phyloP scores from a whole-genome alignment of 345 rosid species.

The Conringia planisiliqua region DNA sequence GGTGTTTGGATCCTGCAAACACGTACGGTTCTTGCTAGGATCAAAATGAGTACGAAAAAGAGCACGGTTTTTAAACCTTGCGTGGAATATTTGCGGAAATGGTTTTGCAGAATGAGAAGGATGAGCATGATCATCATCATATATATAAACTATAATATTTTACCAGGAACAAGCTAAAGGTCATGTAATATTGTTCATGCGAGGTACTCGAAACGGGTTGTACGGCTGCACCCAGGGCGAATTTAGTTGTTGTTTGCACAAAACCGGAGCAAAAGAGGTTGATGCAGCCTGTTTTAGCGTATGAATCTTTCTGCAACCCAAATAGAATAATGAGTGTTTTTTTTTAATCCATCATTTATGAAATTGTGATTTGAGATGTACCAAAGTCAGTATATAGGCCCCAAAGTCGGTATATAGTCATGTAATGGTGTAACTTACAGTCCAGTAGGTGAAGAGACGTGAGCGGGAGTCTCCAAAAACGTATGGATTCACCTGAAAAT shows the following conservation, averaged over 20 bases:
- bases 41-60: not conserved
- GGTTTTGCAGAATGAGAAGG: not conserved
- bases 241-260: conserved; percentile 36
- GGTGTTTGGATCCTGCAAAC: conserved; percentile 38
- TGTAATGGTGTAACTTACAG: conserved; percentile 28
- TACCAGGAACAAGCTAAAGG: conserved; percentile 32
- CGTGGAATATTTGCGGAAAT: not conserved
- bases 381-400: not conserved
- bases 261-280: conserved; percentile 48
- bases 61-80: not conserved
- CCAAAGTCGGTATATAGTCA: not conserved
- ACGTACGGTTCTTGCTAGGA: not conserved
- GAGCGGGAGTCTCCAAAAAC: conserved; percentile 34
- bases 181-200: conserved; percentile 24
- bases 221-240: conserved; percentile 34
- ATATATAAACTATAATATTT: not conserved
- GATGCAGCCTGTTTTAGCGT: conserved; percentile 37
- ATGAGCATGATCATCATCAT: not conserved
- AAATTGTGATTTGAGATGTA: not conserved
- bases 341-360: not conserved
- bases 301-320: conserved; percentile 30
- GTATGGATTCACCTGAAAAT: conserved; percentile 30
- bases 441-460: conserved; percentile 33
- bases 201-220: not conserved
- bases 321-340: not conserved